A percentile compares a stretch with the other conserved stretches of the same genome.
Conservation (phyloP, 2,329 filamentous ascomycete genomes). For the Penicillium rolfsii region DNA sequence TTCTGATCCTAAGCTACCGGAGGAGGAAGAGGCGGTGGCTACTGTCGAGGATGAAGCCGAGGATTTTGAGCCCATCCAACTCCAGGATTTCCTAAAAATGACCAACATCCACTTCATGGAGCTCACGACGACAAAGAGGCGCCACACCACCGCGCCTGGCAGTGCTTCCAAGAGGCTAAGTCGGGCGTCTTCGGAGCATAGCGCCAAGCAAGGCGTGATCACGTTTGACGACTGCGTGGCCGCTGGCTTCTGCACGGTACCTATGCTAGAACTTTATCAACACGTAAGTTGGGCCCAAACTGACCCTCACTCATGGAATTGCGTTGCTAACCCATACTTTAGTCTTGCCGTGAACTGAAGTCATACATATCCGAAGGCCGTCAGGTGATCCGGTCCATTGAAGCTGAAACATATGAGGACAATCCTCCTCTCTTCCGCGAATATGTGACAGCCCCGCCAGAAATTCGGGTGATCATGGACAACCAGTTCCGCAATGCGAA, state of each 20-base stretch:
- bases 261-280: conserved; percentile 92
- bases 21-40: conserved; percentile 52
- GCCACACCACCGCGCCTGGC: conserved; percentile 75
- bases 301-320: neutral
- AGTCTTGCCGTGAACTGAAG: conserved; percentile 90
- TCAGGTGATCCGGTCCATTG: conserved; percentile 86
- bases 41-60: conserved; percentile 49
- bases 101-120: conserved; percentile 99
- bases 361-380: conserved; percentile 94
- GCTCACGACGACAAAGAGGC: conserved; percentile 89
- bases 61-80: conserved; percentile 67
- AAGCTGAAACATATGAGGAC: conserved; percentile 82
- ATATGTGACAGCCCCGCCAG: conserved; percentile 81
- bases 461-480: conserved; percentile 86
- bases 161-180: conserved; percentile 38
- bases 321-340: conserved; percentile 28
- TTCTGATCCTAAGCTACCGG: conserved; percentile 43
- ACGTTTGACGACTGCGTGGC: conserved; percentile 77
- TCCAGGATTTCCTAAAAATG: conserved; percentile 92
- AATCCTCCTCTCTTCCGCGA: conserved; percentile 91
- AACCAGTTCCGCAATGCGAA: conserved; percentile 98
- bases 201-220: conserved; percentile 35
- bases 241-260: conserved; percentile 86
- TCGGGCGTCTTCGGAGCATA: conserved; percentile 33
- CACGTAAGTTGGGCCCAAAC: conserved; percentile 60